Conservation (phyloP, 345 rosid species). For the Hibiscus syriacus region DNA sequence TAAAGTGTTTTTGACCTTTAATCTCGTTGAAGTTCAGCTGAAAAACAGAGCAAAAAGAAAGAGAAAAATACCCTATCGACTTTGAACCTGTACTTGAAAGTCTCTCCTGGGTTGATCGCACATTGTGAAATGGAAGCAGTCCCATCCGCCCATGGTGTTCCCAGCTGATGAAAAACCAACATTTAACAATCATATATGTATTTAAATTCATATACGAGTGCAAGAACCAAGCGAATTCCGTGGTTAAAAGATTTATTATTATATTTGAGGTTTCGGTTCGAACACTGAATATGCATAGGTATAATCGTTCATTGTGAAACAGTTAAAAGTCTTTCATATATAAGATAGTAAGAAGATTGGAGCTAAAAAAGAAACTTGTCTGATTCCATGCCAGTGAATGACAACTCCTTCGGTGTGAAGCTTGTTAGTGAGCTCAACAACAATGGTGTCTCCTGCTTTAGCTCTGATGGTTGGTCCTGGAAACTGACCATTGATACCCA, state of each 20-base stretch:
- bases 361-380: conserved; percentile 45
- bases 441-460: conserved; percentile 49
- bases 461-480: conserved; percentile 84
- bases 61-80: conserved; percentile 47
- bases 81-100: conserved; percentile 59
- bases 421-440: conserved; percentile 53
- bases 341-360: neutral
- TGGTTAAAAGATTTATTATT: no score
- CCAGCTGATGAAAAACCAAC: conserved; percentile 28
- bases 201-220: no score
- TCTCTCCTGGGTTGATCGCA: conserved; percentile 67
- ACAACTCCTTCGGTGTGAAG: conserved; percentile 73
- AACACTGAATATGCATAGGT: no score
- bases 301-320: no score
- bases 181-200: neutral
- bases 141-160: conserved; percentile 92
- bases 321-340: no score
- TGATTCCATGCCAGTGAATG: conserved; percentile 93
- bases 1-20: neutral
- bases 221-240: no score
- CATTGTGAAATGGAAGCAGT: conserved; percentile 79
- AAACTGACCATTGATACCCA: conserved; percentile 76
- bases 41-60: neutral
- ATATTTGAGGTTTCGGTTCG: no score
- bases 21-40: neutral